Evolutionary conservation across 805 yeast genomes (phyloP).

Genomic region (Metschnikowia dekortorum): DNA sequence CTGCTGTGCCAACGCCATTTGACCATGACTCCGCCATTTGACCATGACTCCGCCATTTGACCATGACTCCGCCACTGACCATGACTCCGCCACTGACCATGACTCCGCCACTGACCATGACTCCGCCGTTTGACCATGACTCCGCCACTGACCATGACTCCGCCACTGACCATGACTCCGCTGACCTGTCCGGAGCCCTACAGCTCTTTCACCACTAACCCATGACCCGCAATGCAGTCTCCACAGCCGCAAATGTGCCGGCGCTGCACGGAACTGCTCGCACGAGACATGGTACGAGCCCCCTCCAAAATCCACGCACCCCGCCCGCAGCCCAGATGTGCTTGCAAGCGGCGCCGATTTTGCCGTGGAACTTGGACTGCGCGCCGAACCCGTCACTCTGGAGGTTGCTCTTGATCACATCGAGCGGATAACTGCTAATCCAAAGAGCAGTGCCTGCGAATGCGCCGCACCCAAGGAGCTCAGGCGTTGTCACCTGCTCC

Average conservation of each 20-base stretch:
- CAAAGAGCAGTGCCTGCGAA: slow-evolving; percentile 66
- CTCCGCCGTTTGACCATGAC: no score
- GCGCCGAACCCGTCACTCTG: slow-evolving; percentile 52
- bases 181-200: no score
- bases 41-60: no score
- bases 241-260: slow-evolving; percentile 75
- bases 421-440: slow-evolving; percentile 52
- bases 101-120: no score
- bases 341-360: slow-evolving; percentile 28
- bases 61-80: no score
- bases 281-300: slow-evolving; percentile 53
- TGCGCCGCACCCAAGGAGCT: slow-evolving; percentile 56
- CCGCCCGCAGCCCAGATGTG: slow-evolving; percentile 44
- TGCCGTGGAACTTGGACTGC: slow-evolving; percentile 41
- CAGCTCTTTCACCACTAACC: slow-evolving; percentile 25
- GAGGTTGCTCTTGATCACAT: slow-evolving; percentile 46
- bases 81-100: no score
- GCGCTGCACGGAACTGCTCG: slow-evolving; percentile 67
- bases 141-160: no score
- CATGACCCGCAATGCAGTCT: slow-evolving; percentile 55
- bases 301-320: slow-evolving; percentile 55
- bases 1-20: no score
- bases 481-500: slow-evolving; percentile 49
- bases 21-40: no score
- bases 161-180: no score